Conservation (phyloP, 305 asterid genomes). For the Caryopteris hybrid region DNA sequence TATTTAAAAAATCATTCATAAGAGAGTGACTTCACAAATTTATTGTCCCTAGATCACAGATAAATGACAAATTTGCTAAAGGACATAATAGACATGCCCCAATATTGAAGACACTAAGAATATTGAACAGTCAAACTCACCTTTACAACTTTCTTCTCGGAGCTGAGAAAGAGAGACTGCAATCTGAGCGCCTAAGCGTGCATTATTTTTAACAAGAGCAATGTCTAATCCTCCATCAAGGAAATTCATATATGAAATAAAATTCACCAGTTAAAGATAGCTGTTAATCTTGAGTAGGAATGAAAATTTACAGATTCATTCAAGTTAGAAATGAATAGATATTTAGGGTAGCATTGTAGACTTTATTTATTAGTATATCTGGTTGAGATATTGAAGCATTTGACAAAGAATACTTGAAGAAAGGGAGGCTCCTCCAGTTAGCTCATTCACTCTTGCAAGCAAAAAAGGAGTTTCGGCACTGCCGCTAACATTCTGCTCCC, state of each 20-base stretch:
- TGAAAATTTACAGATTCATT: not conserved
- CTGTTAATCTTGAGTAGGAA: not conserved
- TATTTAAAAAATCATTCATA: not conserved
- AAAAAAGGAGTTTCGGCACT: slow-evolving; percentile 90
- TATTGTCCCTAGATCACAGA: not conserved
- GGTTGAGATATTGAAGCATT: slow-evolving; percentile 7
- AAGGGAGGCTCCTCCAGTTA: slow-evolving; percentile 91
- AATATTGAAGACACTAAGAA: not conserved
- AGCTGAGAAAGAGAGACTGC: slow-evolving; percentile 75
- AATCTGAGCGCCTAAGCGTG: slow-evolving; percentile 68
- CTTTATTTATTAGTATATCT: no score
- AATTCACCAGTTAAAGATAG: not conserved
- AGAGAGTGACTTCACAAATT: not conserved
- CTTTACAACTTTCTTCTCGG: slow-evolving; percentile 24
- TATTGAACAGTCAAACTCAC: slow-evolving; percentile 16
- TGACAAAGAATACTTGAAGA: slow-evolving; percentile 73
- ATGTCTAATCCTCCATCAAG: slow-evolving; percentile 56
- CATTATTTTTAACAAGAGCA: slow-evolving; percentile 90
- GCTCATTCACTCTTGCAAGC: slow-evolving; percentile 84
- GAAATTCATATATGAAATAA: slow-evolving; percentile 26
- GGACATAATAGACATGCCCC: not conserved
- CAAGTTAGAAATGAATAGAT: not conserved
- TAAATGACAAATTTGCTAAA: not conserved
- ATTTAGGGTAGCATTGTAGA: not conserved
- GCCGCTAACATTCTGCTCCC: slow-evolving; percentile 79